phyloP scores from a whole-genome alignment of 2,329 filamentous ascomycete species.

The Pestalotiopsis sp. region DNA sequence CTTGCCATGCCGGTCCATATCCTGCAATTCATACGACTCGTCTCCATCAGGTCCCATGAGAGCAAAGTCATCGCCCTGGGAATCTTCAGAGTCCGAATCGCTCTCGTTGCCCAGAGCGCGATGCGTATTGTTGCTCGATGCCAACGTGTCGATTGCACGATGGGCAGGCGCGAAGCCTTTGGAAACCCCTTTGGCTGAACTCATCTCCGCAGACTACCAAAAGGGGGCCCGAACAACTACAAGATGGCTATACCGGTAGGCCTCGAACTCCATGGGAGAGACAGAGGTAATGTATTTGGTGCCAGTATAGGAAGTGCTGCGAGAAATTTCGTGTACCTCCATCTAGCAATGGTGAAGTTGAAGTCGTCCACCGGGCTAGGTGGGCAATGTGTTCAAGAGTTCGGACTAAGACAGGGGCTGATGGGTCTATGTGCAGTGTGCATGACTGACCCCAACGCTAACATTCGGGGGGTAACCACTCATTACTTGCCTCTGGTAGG shows the following conservation, averaged over 20 bases:
- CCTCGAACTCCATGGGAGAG: background rate
- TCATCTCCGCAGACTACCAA: background rate
- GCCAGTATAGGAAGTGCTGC: background rate
- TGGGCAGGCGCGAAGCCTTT: background rate
- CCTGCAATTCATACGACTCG: slow-evolving; percentile 15
- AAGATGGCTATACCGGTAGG: background rate
- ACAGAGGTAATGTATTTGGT: background rate
- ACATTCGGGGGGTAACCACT: too few relatives aligned
- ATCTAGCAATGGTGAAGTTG: background rate
- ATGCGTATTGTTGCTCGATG: background rate
- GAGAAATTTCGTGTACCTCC: background rate
- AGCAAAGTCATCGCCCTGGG: background rate
- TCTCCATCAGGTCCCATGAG: background rate
- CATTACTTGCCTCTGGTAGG: too few relatives aligned
- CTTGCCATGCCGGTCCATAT: background rate
- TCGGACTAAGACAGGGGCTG: too few relatives aligned
- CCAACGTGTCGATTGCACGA: background rate
- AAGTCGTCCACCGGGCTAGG: background rate
- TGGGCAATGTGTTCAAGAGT: background rate
- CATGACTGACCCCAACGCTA: too few relatives aligned
- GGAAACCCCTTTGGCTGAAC: background rate
- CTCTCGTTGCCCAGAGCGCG: slow-evolving; percentile 5
- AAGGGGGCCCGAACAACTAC: background rate
- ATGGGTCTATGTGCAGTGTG: too few relatives aligned
- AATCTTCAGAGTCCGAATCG: slow-evolving; percentile 9